Conservation (phyloP, 176 grass and related monocot species). For the Oryza officinalis region DNA sequence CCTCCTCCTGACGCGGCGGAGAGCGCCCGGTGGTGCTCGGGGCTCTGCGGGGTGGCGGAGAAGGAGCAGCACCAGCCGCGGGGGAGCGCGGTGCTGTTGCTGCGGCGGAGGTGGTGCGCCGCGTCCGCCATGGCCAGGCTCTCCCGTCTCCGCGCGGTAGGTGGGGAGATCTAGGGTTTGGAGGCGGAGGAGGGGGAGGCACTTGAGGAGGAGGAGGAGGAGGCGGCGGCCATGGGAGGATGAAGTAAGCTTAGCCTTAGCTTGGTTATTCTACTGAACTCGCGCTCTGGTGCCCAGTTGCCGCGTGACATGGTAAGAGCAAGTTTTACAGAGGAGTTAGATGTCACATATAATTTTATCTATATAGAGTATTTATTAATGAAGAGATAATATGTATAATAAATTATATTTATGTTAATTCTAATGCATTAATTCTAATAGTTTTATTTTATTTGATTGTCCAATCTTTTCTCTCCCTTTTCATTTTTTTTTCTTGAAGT, state of each 20-base stretch:
- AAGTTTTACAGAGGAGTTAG: no score
- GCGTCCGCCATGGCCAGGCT: conserved; percentile 41
- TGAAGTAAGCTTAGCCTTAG: no score
- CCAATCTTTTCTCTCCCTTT: no score
- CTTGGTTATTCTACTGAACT: background rate
- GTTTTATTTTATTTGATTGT: no score
- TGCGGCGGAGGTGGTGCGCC: conserved; percentile 35
- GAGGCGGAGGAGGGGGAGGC: background rate
- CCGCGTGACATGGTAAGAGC: no score
- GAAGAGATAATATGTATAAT: no score
- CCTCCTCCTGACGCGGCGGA: background rate
- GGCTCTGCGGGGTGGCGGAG: conserved; percentile 49
- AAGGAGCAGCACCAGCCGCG: conserved; percentile 83
- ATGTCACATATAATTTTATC: no score
- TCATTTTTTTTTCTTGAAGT: no score
- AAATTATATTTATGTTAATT: no score
- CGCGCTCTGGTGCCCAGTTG: background rate
- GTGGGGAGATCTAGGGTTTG: conserved; percentile 31
- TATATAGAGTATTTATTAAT: no score
- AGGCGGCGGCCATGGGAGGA: conserved; percentile 38
- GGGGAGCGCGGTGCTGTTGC: conserved; percentile 22
- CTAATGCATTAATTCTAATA: no score
- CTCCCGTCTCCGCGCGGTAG: background rate
- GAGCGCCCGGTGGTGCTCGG: conserved; percentile 45
- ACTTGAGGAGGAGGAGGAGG: background rate